phyloP scores from a whole-genome alignment of 306 rosid genomes.

The Vigna trinervia region DNA sequence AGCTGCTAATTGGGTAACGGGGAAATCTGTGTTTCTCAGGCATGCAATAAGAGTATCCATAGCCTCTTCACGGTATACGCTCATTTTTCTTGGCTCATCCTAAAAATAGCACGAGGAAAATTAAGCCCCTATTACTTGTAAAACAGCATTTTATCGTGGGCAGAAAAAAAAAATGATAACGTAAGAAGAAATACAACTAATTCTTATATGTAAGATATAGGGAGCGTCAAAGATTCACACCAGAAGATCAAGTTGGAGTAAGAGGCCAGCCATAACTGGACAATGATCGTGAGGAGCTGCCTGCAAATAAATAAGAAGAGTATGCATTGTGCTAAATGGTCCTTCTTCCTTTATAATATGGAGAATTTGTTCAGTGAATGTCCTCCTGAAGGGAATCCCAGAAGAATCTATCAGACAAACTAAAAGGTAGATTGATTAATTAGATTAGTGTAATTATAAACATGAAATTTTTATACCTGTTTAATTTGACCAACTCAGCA shows the following conservation, averaged over 20 bases:
- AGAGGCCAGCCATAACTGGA: conserved; percentile 86
- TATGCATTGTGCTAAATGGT: conserved; percentile 84
- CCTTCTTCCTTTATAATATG: conserved; percentile 86
- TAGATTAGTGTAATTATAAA: conserved; percentile 25
- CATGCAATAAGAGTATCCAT: conserved; percentile 84
- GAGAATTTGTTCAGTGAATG: conserved; percentile 76
- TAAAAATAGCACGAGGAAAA: conserved; percentile 47
- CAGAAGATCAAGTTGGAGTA: conserved; percentile 97
- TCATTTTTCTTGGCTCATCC: conserved; percentile 92
- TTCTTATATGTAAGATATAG: conserved; percentile 28
- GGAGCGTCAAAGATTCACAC: conserved; percentile 52
- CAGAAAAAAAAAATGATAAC: neutral
- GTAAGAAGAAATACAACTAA: conserved; percentile 12
- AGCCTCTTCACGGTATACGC: conserved; percentile 96
- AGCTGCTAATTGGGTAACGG: conserved; percentile 70
- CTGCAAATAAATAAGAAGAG: conserved; percentile 79
- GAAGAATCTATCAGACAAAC: conserved; percentile 22
- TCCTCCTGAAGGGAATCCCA: conserved; percentile 67
- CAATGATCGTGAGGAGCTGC: conserved; percentile 68
- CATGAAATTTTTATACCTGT: conserved; percentile 57
- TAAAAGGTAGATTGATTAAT: conserved; percentile 19
- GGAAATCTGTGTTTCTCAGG: conserved; percentile 73
- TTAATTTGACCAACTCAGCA: conserved; percentile 76
- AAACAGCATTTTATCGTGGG: conserved; percentile 20
- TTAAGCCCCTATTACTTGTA: conserved; percentile 30